These are phyloP conservation scores for Ceraceosorus bombacis DNA, from an alignment of 1,284 basidiomycete species.

Conservation along the genomic window DNA sequence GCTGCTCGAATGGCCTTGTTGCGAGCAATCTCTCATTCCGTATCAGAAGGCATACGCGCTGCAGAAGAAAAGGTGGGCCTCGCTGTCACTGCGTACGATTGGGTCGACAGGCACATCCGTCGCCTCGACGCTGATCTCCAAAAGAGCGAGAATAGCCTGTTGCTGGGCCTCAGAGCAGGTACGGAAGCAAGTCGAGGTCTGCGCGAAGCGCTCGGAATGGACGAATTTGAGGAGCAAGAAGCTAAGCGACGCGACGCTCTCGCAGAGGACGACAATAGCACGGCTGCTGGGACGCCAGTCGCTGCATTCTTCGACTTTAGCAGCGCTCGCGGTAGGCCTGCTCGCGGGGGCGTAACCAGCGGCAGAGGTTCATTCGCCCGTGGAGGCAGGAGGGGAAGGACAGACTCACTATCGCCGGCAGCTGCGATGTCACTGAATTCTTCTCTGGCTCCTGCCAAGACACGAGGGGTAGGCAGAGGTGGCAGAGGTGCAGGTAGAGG, in stretches of 20 bases:
- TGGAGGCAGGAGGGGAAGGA: too few relatives aligned
- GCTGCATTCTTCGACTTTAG: background rate
- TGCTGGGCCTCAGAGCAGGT: conserved; percentile 31
- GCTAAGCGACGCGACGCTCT: background rate
- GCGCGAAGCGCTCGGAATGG: conserved; percentile 25
- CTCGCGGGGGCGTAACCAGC: background rate
- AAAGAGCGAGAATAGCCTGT: conserved; percentile 35
- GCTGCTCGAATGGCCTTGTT: conserved; percentile 9
- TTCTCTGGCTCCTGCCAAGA: too few relatives aligned
- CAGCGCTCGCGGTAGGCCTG: background rate
- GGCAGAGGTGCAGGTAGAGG: background rate
- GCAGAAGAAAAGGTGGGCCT: conserved; percentile 54
- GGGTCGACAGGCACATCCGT: conserved; percentile 54
- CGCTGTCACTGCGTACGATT: conserved; percentile 53
- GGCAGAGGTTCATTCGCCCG: too few relatives aligned
- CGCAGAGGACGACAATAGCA: background rate
- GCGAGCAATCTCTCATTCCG: conserved; percentile 15
- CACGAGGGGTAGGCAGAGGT: background rate
- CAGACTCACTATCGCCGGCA: too few relatives aligned
- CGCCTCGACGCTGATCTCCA: conserved; percentile 51
- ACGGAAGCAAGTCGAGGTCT: conserved; percentile 27
- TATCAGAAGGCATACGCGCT: conserved; percentile 38
- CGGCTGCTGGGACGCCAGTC: background rate
- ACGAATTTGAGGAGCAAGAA: conserved; percentile 6
- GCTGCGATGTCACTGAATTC: too few relatives aligned